Evolutionary conservation across 73 alveolate species (phyloP).

Genomic region (Paramecium sexaurelia): DNA sequence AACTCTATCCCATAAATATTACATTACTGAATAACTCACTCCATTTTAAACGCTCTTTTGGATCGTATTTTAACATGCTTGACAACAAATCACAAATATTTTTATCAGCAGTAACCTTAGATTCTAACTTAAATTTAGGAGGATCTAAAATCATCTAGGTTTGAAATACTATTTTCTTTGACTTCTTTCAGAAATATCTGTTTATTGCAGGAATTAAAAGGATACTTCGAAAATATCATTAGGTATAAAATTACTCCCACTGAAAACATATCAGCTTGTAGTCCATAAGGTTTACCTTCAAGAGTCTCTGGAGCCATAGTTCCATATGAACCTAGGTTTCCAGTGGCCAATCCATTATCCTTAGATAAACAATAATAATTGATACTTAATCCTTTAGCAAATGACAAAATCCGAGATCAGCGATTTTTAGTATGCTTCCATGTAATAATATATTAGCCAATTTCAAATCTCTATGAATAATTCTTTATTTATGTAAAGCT

Average conservation of each 20-base stretch:
- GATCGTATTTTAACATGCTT: background rate
- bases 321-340: background rate
- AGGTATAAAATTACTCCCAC: conserved; percentile 18
- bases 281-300: conserved; percentile 25
- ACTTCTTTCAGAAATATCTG: background rate
- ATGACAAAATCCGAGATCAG: conserved; percentile 50
- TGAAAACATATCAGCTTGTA: conserved; percentile 16
- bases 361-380: background rate
- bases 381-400: background rate
- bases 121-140: background rate
- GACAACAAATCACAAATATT: background rate
- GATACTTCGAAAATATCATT: background rate
- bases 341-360: background rate
- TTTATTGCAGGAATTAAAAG: background rate
- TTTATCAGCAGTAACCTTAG: background rate
- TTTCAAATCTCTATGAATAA: conserved; percentile 66
- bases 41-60: background rate
- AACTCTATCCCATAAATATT: conserved; percentile 8
- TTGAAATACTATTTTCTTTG: background rate
- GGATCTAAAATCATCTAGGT: background rate
- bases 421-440: background rate
- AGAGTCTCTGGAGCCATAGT: background rate
- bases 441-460: conserved; percentile 21
- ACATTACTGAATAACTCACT: background rate
- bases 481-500: conserved; percentile 37